Base-by-base conservation (phyloP, 345 rosid genomes). In the Conringia planisiliqua region DNA sequence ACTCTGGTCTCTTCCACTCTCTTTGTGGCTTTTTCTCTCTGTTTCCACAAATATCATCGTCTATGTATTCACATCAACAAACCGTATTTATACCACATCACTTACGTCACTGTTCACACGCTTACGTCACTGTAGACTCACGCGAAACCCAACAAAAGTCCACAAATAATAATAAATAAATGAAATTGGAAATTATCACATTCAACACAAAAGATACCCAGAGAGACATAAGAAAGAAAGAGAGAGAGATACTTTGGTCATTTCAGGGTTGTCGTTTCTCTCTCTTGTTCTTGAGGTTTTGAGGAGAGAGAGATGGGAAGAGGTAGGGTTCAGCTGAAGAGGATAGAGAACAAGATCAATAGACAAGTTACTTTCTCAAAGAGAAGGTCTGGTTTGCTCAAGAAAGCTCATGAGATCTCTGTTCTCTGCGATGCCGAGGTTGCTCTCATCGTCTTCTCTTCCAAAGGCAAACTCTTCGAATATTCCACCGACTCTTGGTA, bases 391-490 rank as follows among this genome's bases (percentile, higher is more conserved):
- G 94, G 97, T 26, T 71, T 91, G 71, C 80, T 89, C 10, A 91
- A 91, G 90, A 91, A 91, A 79, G 93, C 96, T 72, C 86, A 85
- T 54, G 97, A 91, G 93, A 91, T 91, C 87, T 89, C 97, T 30
- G 87, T 91, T 42, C 82, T 91, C 13, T 91, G 95, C 29, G 97
- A 91, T 43, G 97, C 93, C 73, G 87, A 89, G 6, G 91, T 89
- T 63, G 97, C 88, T 66, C 71, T 91, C 55, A 85, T 91, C 66
- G 87, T 89, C 74, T 89, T 91, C 89, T 91, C 97, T 38, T 84
- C 90, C 54, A 89, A 82, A 81, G 97, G 93, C 24, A 91, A 89
- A 80, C 90, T 89, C 79, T 91, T 81, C 58, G 96, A 91, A 80
- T 91, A 82, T 80, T 85, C 97, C 29, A 80, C 85, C 13, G 88